Evolutionary conservation across 495 filamentous ascomycete genomes (phyloP).

Genomic region (Endocarpon pusillum): DNA sequence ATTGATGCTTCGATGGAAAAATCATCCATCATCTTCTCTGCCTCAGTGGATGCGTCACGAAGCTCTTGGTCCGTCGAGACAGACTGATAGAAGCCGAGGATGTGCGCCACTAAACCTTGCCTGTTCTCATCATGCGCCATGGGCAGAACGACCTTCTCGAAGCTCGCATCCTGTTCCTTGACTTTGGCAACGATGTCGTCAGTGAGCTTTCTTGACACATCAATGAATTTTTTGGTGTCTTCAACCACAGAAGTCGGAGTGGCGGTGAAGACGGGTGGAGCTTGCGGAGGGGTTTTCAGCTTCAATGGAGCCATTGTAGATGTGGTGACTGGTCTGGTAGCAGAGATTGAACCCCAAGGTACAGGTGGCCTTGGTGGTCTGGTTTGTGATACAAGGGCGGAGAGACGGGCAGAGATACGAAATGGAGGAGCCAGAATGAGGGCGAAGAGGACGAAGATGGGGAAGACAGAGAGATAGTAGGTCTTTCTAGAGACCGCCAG

Average conservation of each 20-base stretch:
- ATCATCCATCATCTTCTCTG: constrained; percentile 49
- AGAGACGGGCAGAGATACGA: constrained; percentile 44
- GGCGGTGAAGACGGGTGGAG: constrained; percentile 71
- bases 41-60: constrained; percentile 52
- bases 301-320: constrained; percentile 49
- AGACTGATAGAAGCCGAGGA: constrained; percentile 65
- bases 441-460: constrained; percentile 40
- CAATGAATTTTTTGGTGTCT: constrained; percentile 61
- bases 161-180: constrained; percentile 44
- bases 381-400: constrained; percentile 38
- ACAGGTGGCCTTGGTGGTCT: constrained; percentile 10
- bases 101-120: constrained; percentile 37
- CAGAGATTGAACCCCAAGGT: constrained; percentile 9
- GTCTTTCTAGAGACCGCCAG: constrained; percentile 12
- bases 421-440: constrained; percentile 65
- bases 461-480: constrained; percentile 31
- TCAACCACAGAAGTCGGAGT: constrained; percentile 58
- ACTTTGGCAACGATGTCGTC: constrained; percentile 59
- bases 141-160: constrained; percentile 45
- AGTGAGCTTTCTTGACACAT: constrained; percentile 46
- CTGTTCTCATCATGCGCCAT: constrained; percentile 52
- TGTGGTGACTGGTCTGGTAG: constrained; percentile 35
- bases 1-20: constrained; percentile 48
- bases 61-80: constrained; percentile 53
- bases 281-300: constrained; percentile 56